Conservation (phyloP, 345 rosid species). For the Punica granatum region DNA sequence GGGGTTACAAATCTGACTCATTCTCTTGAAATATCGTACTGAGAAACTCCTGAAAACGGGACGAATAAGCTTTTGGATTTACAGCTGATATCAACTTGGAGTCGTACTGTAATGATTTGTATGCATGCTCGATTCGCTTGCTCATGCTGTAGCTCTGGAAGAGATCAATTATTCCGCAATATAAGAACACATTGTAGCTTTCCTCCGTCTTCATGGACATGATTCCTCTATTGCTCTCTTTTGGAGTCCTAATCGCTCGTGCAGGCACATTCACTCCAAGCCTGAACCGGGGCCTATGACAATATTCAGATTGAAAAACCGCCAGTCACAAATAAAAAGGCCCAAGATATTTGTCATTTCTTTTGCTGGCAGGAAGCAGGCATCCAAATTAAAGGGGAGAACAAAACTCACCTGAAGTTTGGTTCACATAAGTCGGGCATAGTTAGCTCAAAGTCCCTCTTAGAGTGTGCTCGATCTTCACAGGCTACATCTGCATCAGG, state of each 20-base stretch:
- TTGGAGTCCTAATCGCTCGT: background rate
- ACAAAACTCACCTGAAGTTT: constrained; percentile 21
- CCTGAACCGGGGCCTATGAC: background rate
- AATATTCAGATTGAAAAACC: background rate
- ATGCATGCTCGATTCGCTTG: constrained; percentile 45
- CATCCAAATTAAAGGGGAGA: background rate
- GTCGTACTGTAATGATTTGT: constrained; percentile 42
- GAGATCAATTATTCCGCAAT: constrained; percentile 38
- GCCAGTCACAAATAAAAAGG: background rate
- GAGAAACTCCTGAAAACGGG: constrained; percentile 42
- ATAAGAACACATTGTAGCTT: constrained; percentile 32
- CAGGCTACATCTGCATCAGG: constrained; percentile 19
- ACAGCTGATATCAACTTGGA: constrained; percentile 48
- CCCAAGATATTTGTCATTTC: background rate
- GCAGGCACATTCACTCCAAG: background rate
- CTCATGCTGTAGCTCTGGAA: constrained; percentile 33
- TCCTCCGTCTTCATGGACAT: constrained; percentile 5
- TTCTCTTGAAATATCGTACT: constrained; percentile 21
- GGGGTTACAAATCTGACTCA: background rate
- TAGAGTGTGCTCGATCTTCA: constrained; percentile 10
- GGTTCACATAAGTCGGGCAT: constrained; percentile 13
- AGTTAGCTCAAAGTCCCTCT: constrained; percentile 10
- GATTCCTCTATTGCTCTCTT: constrained; percentile 6
- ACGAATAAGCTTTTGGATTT: constrained; percentile 40
- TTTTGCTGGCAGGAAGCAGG: background rate